Conservation (phyloP, 164 flowering plant species). For the Warburgia ugandensis region DNA sequence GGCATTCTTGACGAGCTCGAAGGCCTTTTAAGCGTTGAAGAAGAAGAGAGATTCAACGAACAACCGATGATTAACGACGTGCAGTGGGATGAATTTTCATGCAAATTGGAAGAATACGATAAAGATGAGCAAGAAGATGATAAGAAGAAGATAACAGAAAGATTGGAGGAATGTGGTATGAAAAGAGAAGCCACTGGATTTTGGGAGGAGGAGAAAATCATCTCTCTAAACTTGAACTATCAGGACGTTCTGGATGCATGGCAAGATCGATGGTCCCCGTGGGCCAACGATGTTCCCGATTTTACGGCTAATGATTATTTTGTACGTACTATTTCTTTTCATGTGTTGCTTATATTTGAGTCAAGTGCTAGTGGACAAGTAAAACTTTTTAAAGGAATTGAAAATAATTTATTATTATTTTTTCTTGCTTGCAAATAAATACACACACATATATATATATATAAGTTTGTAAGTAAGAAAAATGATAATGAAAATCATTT, state of each 20-base stretch:
- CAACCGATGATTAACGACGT: constrained; percentile 9
- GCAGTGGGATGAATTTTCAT: constrained; percentile 25
- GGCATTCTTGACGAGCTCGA: constrained; percentile 30
- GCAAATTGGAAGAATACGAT: constrained; percentile 9
- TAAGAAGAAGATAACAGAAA: constrained; percentile 5
- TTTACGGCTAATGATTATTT: constrained; percentile 16
- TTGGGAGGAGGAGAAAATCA: constrained; percentile 28
- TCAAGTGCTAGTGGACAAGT: no score
- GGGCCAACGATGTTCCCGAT: constrained; percentile 30
- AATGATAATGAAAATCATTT: no score
- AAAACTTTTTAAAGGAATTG: no score
- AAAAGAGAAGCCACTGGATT: constrained; percentile 25
- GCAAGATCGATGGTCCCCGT: constrained; percentile 47
- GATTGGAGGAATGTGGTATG: constrained; percentile 13
- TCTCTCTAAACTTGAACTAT: constrained; percentile 44
- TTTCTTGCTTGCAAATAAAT: no score
- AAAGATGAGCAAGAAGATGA: constrained; percentile 10
- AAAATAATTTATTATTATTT: no score
- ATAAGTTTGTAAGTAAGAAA: no score
- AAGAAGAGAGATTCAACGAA: constrained; percentile 14
- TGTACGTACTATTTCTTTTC: no score
- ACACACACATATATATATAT: no score
- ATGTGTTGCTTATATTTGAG: no score
- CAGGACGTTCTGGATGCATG: constrained; percentile 60
- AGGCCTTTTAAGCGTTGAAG: constrained; percentile 27